Percentiles rank a stretch among this genome's conserved stretches.
Conservation (phyloP, 1,284 basidiomycete species). For the Leccinum griseonigrum region DNA sequence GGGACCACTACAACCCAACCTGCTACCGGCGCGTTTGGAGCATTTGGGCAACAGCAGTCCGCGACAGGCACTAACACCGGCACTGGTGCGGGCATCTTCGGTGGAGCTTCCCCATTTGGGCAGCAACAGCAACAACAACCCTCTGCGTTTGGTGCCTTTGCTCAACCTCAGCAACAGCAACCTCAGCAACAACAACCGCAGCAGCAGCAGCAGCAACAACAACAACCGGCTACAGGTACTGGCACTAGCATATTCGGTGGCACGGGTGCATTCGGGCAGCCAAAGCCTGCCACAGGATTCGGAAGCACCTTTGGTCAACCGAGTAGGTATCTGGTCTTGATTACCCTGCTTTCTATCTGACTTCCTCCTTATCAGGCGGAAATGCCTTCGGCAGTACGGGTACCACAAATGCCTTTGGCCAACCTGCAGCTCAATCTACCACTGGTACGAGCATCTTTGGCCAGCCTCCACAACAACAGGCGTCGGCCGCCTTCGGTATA, state of each 20-base stretch:
- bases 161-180: conserved; percentile 27
- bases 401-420: conserved; percentile 36
- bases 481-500: conserved; percentile 25
- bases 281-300: conserved; percentile 41
- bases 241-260: conserved; percentile 41
- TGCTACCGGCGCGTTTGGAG: conserved; percentile 25
- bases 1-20: conserved; percentile 33
- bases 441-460: conserved; percentile 34
- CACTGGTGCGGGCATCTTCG: conserved; percentile 40
- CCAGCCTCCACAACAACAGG: conserved; percentile 29
- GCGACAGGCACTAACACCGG: conserved; percentile 28
- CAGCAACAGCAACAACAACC: conserved; percentile 32
- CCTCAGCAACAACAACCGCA: conserved; percentile 22
- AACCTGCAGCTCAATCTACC: conserved; percentile 29
- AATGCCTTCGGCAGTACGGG: conserved; percentile 42
- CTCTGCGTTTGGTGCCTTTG: conserved; percentile 41
- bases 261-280: conserved; percentile 36
- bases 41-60: conserved; percentile 30
- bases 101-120: conserved; percentile 33
- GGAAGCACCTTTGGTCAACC: conserved; percentile 34
- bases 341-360: conserved; percentile 2
- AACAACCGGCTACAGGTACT: conserved; percentile 25
- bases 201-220: conserved; percentile 20
- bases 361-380: conserved; percentile 17
- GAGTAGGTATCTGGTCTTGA: conserved; percentile 15